Evolutionary conservation across 1,284 basidiomycete genomes (phyloP), one percentile per base, ranked within the genome.

Genomic region (Neolentinus lepideus): DNA sequence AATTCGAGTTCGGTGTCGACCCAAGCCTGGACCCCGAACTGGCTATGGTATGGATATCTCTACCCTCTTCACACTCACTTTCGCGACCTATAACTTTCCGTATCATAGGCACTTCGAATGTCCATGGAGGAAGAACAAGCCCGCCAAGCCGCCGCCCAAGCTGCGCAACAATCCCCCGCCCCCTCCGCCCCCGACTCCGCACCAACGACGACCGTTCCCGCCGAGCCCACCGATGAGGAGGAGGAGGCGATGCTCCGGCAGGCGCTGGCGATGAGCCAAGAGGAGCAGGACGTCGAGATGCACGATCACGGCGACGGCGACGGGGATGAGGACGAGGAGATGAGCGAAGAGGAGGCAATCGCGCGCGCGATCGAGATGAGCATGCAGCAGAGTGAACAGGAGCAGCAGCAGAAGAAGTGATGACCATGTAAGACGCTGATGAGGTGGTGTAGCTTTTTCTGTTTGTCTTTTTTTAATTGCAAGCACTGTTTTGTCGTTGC

Each of bases 121-220:
- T 98, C 95, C 0, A 85, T 99, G 79, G 92, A 98, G 72, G 96
- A 99, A 72, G 96, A 95, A 59, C 87, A 91, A 67, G 94, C 94
- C 31, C 84, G 94, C 22, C 90, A 92, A 73, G 87, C 83, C n/a
- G 88, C 83, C 6, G 66, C 63, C 35, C 59, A 64, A 21, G 59
- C 62, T 70, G 61, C 74, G 61, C 55, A 68, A 58, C 63, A 69
- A 6, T 62, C 68, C n/a, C 45, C 67, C 2, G 61, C 67, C 25
- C 61, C 72, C 4, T 55, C 62, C 21, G 22, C 71, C 19, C 56
- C 71, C 1, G 60, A 73, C 6, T 48, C 67, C 33, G 61, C 69
- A 3, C 58, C 73, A 1, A 63, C 76, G 11, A 61, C 73, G 38
- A 43, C 38, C 16, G 64, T 63, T 4, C 69, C 80, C 2, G 67